Percentiles rank a stretch among this genome's conserved stretches.
phyloP scores from a whole-genome alignment of 2,329 filamentous ascomycete genomes.

The Aureobasidium sp. region DNA sequence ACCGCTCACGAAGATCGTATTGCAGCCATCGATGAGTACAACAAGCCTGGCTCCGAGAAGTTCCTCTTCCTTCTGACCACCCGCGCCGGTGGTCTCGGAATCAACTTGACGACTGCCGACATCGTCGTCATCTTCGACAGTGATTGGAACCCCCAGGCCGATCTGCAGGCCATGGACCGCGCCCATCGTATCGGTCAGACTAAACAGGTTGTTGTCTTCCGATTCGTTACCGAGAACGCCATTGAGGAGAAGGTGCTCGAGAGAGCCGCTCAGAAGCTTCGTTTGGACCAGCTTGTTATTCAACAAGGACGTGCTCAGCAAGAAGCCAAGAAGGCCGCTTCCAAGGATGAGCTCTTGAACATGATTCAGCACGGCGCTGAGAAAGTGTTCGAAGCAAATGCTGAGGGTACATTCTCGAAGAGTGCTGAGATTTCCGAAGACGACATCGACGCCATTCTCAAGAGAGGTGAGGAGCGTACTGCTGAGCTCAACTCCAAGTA shows the following conservation, averaged over 20 bases:
- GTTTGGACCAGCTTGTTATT: conserved; percentile 93
- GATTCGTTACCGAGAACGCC: conserved; percentile 94
- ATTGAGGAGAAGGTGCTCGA: conserved; percentile 98
- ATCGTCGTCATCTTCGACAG: conserved; percentile 96
- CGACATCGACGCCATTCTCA: conserved; percentile 83
- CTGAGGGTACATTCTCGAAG: conserved; percentile 53
- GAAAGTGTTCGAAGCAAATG: conserved; percentile 74
- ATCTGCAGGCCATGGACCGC: conserved; percentile 97
- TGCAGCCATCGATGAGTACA: conserved; percentile 96
- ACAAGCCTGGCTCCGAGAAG: conserved; percentile 89
- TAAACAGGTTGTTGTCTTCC: conserved; percentile 93
- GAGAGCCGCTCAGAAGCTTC: conserved; percentile 90
- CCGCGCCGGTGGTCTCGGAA: conserved; percentile 88
- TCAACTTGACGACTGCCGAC: conserved; percentile 91
- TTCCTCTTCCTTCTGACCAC: conserved; percentile 95
- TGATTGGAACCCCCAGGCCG: conserved; percentile 97
- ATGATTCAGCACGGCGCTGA: conserved; percentile 99
- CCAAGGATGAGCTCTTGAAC: conserved; percentile 88
- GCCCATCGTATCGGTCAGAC: conserved; percentile 98
- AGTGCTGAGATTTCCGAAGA: conserved; percentile 68
- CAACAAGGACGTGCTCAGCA: conserved; percentile 93
- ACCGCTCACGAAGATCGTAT: conserved; percentile 98
- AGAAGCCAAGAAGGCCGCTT: conserved; percentile 82
- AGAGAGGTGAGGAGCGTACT: conserved; percentile 80
- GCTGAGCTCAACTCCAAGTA: conserved; percentile 88